phyloP scores from a whole-genome alignment of 768 basidiomycete species.

The Calocybe gangraenosa region DNA sequence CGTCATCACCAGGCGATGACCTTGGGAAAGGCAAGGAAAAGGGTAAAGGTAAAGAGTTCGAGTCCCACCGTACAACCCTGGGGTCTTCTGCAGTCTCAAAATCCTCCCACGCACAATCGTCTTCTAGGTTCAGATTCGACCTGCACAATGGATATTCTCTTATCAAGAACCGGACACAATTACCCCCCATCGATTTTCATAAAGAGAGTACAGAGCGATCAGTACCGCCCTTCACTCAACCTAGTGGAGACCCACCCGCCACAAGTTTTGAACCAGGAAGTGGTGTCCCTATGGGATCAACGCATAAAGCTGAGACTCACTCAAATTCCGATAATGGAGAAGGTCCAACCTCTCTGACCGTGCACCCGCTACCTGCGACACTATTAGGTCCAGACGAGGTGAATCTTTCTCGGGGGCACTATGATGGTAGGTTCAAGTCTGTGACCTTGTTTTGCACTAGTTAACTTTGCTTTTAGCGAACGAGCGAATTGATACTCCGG shows the following conservation, averaged over 20 bases:
- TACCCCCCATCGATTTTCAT: constrained; percentile 39
- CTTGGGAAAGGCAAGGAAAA: background rate
- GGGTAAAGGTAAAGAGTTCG: constrained; percentile 8
- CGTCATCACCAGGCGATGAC: constrained; percentile 6
- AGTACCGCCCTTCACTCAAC: no score
- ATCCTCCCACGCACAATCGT: constrained; percentile 26
- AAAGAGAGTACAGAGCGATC: constrained; percentile 8
- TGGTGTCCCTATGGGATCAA: no score
- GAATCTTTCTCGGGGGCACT: no score
- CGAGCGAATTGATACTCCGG: constrained; percentile 5
- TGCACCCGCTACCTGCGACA: no score
- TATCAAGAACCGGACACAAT: constrained; percentile 25
- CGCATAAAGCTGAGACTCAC: no score
- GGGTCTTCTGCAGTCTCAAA: background rate
- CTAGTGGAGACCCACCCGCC: no score
- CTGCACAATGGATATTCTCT: constrained; percentile 28
- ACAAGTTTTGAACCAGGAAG: no score
- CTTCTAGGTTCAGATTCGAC: background rate
- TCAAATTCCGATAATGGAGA: no score
- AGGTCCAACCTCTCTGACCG: no score
- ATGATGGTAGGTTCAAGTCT: no score
- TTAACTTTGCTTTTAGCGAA: background rate
- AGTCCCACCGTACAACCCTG: background rate
- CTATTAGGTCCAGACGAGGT: no score
- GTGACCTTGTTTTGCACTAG: no score